A percentile compares a stretch with the other conserved stretches of the same genome.
Evolutionary conservation across 192 early-diverging fungal species (phyloP).

Genomic region (Umbelopsis isabellina): DNA sequence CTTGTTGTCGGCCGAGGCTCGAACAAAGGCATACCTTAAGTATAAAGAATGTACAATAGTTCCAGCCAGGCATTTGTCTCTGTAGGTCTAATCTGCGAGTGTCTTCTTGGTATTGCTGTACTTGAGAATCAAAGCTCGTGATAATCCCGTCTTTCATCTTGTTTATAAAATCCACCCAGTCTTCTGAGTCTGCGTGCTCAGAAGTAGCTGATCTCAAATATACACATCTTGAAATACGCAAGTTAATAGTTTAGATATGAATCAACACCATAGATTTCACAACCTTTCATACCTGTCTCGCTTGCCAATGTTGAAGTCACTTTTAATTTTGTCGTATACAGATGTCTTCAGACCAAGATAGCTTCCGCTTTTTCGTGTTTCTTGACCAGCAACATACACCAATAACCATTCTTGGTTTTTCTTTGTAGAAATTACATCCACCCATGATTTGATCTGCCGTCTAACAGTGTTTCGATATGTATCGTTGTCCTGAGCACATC

Average conservation of each 20-base stretch:
- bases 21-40: constrained; percentile 65
- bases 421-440: constrained; percentile 69
- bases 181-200: constrained; percentile 60
- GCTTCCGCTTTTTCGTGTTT: constrained; percentile 54
- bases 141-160: constrained; percentile 79
- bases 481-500: constrained; percentile 69
- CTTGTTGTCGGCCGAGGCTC: not conserved
- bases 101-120: constrained; percentile 87
- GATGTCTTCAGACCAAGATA: constrained; percentile 68
- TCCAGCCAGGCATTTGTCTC: constrained; percentile 97
- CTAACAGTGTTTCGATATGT: constrained; percentile 66
- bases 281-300: constrained; percentile 53
- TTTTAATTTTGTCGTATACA: constrained; percentile 84
- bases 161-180: constrained; percentile 72
- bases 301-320: constrained; percentile 77
- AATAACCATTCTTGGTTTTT: constrained; percentile 93
- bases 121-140: constrained; percentile 72
- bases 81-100: constrained; percentile 88
- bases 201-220: constrained; percentile 37
- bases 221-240: not conserved
- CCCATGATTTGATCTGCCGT: constrained; percentile 78
- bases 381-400: constrained; percentile 67
- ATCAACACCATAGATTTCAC: not conserved
- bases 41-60: constrained; percentile 97
- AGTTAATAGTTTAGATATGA: not conserved